Evolutionary conservation across 2,329 filamentous ascomycete genomes (phyloP).

Genomic region (Thielaviopsis euricoi): DNA sequence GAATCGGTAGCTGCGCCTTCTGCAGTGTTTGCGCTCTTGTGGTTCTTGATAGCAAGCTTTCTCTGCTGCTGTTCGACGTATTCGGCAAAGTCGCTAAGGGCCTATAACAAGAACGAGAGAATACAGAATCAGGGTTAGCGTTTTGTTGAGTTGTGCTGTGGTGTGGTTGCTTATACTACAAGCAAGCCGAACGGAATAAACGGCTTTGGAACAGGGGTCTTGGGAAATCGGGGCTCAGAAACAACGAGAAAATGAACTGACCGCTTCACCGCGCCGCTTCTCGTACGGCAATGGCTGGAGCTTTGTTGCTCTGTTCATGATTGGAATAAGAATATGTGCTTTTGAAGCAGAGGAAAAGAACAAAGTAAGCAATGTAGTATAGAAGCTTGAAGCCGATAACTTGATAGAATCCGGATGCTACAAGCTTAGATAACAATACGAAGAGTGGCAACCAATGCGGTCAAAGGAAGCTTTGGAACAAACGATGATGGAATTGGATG

Average conservation of each 20-base stretch:
- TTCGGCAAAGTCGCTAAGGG: conserved; percentile 90
- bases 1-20: conserved; percentile 16
- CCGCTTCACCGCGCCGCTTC: conserved; percentile 72
- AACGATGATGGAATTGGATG: neutral
- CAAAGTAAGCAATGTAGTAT: neutral
- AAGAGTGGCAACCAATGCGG: neutral
- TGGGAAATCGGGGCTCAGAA: neutral
- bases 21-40: conserved; percentile 19
- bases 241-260: conserved; percentile 24
- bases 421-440: neutral
- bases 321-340: conserved; percentile 16
- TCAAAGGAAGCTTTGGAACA: no score
- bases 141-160: no score
- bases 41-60: conserved; percentile 38
- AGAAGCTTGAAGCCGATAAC: neutral
- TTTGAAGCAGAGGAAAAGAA: neutral
- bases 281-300: conserved; percentile 48
- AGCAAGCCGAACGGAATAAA: neutral
- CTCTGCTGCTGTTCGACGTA: conserved; percentile 92
- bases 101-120: conserved; percentile 24
- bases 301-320: conserved; percentile 40
- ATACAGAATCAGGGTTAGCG: no score
- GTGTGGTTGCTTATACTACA: no score
- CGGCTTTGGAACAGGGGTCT: neutral
- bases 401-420: neutral